These are phyloP conservation scores for Spergularia bocconei DNA, from an alignment of 148 eudicot genomes.

Conservation along the genomic window DNA sequence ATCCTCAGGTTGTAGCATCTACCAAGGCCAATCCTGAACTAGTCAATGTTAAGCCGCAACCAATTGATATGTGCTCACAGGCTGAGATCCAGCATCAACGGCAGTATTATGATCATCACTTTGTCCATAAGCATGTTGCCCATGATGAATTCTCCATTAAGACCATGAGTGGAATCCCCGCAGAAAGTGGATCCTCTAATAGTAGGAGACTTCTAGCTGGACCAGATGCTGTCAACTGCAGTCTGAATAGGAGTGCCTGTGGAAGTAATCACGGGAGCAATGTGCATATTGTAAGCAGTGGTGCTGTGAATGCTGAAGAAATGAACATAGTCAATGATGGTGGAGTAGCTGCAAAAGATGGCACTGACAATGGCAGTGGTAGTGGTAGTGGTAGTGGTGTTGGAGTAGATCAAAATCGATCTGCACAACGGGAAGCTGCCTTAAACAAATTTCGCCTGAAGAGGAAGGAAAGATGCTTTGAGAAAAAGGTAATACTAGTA, in stretches of 20 bases:
- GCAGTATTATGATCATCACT: constrained; percentile 49
- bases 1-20: constrained; percentile 24
- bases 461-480: constrained; percentile 72
- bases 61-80: constrained; percentile 23
- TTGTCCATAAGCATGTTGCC: constrained; percentile 7
- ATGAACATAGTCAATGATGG: constrained; percentile 37
- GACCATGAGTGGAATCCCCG: constrained; percentile 12
- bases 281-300: constrained; percentile 43
- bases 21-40: constrained; percentile 25
- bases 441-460: constrained; percentile 53
- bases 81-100: constrained; percentile 56
- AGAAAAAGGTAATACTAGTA: constrained; percentile 67
- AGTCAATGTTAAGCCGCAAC: constrained; percentile 20
- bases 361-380: constrained; percentile 31
- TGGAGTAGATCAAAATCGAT: constrained; percentile 45
- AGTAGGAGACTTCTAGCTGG: constrained; percentile 26
- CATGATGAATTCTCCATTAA: too few species aligned
- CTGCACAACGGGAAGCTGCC: constrained; percentile 56
- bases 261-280: constrained; percentile 73
- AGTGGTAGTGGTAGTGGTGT: constrained; percentile 36
- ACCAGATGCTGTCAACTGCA: constrained; percentile 50
- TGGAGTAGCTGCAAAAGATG: constrained; percentile 38
- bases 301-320: constrained; percentile 38
- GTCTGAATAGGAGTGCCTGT: constrained; percentile 56
- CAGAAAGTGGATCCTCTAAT: constrained; percentile 43